These are phyloP conservation scores for Haplosporangium gracile DNA, from an alignment of 192 early-diverging fungal species.

Conservation along the genomic window DNA sequence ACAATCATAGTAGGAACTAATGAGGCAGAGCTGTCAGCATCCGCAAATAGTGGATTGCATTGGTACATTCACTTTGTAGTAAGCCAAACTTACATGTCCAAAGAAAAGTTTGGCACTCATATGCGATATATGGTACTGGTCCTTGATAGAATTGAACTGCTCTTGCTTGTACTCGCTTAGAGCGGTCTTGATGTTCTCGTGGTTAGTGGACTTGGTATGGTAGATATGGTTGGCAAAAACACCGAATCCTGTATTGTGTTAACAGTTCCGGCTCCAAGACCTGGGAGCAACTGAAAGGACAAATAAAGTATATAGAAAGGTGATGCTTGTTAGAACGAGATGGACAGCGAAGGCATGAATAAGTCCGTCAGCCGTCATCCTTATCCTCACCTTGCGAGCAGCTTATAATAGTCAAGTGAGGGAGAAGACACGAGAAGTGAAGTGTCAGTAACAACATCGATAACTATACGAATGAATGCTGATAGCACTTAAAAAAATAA, in stretches of 20 bases:
- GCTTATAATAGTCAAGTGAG: neutral
- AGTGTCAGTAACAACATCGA: no score
- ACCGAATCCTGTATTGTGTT: conserved; percentile 16
- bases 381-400: conserved; percentile 9
- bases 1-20: no score
- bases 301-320: neutral
- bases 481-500: neutral
- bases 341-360: no score
- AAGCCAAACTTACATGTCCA: neutral
- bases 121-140: neutral
- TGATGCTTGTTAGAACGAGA: no score
- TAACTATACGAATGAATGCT: no score
- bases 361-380: no score
- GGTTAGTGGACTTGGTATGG: neutral
- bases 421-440: no score
- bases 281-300: conserved; percentile 1
- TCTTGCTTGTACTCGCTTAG: neutral
- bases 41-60: no score
- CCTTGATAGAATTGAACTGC: neutral
- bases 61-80: no score
- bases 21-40: no score
- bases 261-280: conserved; percentile 1
- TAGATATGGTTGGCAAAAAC: conserved; percentile 11
- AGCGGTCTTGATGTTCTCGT: neutral
- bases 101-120: neutral